Base-by-base conservation (phyloP, 805 yeast genomes). In the Ogataea degrootiae region DNA sequence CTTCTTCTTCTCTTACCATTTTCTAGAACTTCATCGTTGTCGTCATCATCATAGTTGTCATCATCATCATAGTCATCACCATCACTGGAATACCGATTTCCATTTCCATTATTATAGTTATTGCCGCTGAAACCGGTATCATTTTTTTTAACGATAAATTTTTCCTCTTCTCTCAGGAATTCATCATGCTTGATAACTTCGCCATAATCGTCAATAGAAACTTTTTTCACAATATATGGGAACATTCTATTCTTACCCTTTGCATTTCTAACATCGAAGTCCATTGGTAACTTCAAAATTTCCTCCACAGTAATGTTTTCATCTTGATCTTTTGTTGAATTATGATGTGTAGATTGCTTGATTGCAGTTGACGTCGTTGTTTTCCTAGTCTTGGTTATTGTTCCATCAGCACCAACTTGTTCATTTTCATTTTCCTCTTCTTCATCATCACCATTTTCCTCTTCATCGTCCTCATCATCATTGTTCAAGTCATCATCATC, bases 141-240 rank as follows among this genome's bases (percentile, higher is more conserved):
- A 9, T 45, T 22, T 39, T 60, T 67, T 36, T 62, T 63, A 42
- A 63, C 57, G 7, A 64, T 60, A 43, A 68, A 71, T 46, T 64
- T 69, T 45, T 74, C 78, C 43, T 79, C 83, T 34, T 73, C 79
- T 47, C 76, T 69, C 33, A 72, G 75, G 58, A 83, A 85, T 55
- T 83, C 85, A 36, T 80, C 77, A 39, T 76, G 75, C 51, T 84
- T 82, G 19, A 91, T 82, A 2, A 83, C 67, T 47, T 80, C 83
- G 31, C 99, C 99, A 63, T 92, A 94, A 54, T 92, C 97, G 61
- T 94, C 98, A 41, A 75, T 69, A 54, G 85, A 80, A 22, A 76
- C 69, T 55, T 79, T 78, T 31, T 73, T 76, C 1, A 77, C 75
- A 36, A 79, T 69, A 55, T 71, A 85, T 12, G 96, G 98, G 60